phyloP scores from a whole-genome alignment of 768 basidiomycete species.

The Termitomyces sp. region DNA sequence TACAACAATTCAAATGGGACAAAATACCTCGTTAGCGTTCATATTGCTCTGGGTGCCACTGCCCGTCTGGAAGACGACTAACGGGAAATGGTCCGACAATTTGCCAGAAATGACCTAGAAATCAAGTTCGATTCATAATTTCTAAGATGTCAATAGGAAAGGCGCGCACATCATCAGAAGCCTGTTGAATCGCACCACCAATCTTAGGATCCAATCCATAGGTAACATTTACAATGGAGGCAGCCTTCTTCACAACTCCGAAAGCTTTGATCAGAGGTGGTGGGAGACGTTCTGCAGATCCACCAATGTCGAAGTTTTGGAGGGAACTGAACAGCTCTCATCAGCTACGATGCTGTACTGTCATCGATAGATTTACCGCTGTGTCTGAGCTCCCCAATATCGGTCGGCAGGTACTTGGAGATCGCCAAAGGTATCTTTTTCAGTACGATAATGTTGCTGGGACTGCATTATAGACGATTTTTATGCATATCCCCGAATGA shows the following conservation, averaged over 20 bases:
- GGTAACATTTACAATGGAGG: constrained; percentile 79
- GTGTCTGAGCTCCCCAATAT: constrained; percentile 99
- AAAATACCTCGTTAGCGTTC: constrained; percentile 91
- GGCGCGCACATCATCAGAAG: constrained; percentile 78
- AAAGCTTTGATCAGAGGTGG: constrained; percentile 97
- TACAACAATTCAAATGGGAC: not conserved
- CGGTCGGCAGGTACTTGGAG: constrained; percentile 70
- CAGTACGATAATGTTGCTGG: constrained; percentile 58
- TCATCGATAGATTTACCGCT: constrained; percentile 48
- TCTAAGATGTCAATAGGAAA: not conserved
- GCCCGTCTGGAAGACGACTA: constrained; percentile 99
- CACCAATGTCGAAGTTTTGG: constrained; percentile 98
- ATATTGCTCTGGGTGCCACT: constrained; percentile 99
- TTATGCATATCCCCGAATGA: not conserved
- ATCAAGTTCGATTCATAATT: not conserved
- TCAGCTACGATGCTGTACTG: not conserved
- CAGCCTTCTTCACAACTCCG: constrained; percentile 96
- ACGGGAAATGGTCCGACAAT: constrained; percentile 91
- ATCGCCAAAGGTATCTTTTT: constrained; percentile 95
- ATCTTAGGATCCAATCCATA: constrained; percentile 91
- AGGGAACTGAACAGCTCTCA: constrained; percentile 46
- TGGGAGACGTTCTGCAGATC: constrained; percentile 88
- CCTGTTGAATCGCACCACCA: constrained; percentile 83
- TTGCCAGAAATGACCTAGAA: constrained; percentile 91
- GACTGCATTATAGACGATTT: constrained; percentile 21